Base-by-base conservation (phyloP, 306 rosid species). In the Calophaca sinica region DNA sequence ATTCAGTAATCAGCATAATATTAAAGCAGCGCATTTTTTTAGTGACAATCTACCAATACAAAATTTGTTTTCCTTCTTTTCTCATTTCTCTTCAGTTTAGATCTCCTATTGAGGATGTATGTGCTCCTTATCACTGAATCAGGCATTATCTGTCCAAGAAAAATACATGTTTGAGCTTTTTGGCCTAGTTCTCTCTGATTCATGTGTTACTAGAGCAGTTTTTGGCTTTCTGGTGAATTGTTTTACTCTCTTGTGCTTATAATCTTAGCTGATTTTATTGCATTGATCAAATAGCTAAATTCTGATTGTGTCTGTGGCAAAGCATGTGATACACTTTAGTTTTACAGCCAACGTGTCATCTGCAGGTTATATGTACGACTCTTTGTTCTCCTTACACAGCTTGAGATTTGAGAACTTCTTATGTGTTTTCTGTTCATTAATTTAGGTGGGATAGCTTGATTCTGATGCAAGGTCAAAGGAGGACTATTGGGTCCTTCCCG, bases 391-490 rank as follows among this genome's bases (percentile, higher is more conserved):
- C 68, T 64, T 32, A 35, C 67, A 67, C 48, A 55, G 72, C 68
- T 69, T 77, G 75, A 73, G 28, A 69, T 62, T 58, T 62, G 79
- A 36, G 66, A 71, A 53, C 49, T 77, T 72, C 70, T 52, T 36
- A 59, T 64, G 31, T 59, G 65, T 73, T 74, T 70, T 51, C 51
- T 78, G 72, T 50, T 70, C 57, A 50, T 72, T 32, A 66, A 52
- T 50, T 75, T 44, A 41, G 86, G 89, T 74, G 81, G 80, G 72
- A 71, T 49, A 83, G 31, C 63, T 76, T 73, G 74, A 67, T 75
- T 76, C 86, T 81, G 77, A 92, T 89, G 96, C 97, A 89, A 85
- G 97, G 93, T 71, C 86, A 84, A 78, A 79, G 91, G 80, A 85
- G 86, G 59, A 78, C 86, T 68, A 59, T 81, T 80, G 86, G 75